A percentile compares a stretch with the other conserved stretches of the same genome.
These are phyloP conservation scores for Aspergillus biplanus DNA, from an alignment of 495 filamentous ascomycete species.

Conservation along the genomic window DNA sequence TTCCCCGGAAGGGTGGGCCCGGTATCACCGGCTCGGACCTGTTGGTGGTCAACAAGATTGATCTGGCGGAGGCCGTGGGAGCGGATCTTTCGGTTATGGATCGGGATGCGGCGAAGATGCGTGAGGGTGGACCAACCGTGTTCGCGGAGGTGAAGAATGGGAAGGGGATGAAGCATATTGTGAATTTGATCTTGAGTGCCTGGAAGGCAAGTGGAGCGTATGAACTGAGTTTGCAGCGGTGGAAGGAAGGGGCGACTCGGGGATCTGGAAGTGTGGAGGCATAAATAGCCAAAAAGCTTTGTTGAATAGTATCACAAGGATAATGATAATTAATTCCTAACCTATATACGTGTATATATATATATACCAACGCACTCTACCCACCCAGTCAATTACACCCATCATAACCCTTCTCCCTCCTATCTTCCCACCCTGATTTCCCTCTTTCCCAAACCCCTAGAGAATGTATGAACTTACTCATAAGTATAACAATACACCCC, in stretches of 20 bases:
- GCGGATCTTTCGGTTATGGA: conserved; percentile 95
- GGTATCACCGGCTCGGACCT: conserved; percentile 95
- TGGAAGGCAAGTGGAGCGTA: conserved; percentile 87
- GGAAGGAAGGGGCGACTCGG: conserved; percentile 54
- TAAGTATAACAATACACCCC: conserved; percentile 30
- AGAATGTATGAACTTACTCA: conserved; percentile 1
- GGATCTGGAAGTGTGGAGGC: conserved; percentile 47
- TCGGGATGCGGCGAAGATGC: conserved; percentile 89
- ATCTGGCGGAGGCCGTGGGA: conserved; percentile 87
- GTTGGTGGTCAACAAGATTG: conserved; percentile 94
- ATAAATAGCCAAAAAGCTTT: conserved; percentile 14
- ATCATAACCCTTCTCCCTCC: background rate
- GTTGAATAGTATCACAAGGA: too few species aligned
- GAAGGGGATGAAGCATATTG: conserved; percentile 79
- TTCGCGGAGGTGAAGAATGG: conserved; percentile 97
- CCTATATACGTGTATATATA: too few species aligned
- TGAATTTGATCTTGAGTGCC: conserved; percentile 84
- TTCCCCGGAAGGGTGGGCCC: conserved; percentile 93
- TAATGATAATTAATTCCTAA: background rate
- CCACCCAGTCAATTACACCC: too few species aligned
- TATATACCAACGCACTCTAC: too few species aligned
- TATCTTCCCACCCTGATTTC: background rate
- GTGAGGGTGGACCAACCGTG: conserved; percentile 94
- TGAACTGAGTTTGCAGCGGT: conserved; percentile 55
- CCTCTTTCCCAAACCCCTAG: background rate